Conservation (phyloP, 2,329 filamentous ascomycete species). For the Xylariaceae sp. region DNA sequence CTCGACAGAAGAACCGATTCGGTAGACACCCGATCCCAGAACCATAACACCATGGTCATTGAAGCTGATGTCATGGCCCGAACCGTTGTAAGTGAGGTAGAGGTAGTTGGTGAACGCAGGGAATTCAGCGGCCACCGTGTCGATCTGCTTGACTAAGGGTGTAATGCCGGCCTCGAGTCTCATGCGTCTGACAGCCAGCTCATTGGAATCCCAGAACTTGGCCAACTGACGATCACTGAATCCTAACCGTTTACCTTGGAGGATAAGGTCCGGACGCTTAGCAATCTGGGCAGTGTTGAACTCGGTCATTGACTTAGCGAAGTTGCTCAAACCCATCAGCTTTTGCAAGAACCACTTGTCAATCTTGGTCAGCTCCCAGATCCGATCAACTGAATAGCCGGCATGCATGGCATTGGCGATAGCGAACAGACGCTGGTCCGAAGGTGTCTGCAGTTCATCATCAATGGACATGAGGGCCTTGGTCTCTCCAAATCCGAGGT, state of each 20-base stretch:
- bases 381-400: constrained; percentile 91
- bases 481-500: constrained; percentile 90
- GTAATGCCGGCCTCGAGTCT: constrained; percentile 81
- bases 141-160: constrained; percentile 95
- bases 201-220: constrained; percentile 91
- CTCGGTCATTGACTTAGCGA: constrained; percentile 70
- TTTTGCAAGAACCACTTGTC: constrained; percentile 97
- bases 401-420: constrained; percentile 96
- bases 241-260: constrained; percentile 85
- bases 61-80: constrained; percentile 76
- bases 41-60: constrained; percentile 94
- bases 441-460: constrained; percentile 92
- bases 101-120: constrained; percentile 93
- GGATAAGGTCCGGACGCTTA: constrained; percentile 60
- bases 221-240: constrained; percentile 93
- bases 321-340: constrained; percentile 85
- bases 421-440: constrained; percentile 93
- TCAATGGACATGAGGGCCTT: constrained; percentile 92
- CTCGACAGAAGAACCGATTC: constrained; percentile 95
- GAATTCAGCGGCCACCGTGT: constrained; percentile 96
- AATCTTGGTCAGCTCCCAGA: constrained; percentile 97
- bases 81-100: constrained; percentile 92
- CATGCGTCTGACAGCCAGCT: constrained; percentile 78
- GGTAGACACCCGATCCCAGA: constrained; percentile 89
- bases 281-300: constrained; percentile 62